Conservation (phyloP, 129 eudicot species). For the Helichrysum umbraculigerum region DNA sequence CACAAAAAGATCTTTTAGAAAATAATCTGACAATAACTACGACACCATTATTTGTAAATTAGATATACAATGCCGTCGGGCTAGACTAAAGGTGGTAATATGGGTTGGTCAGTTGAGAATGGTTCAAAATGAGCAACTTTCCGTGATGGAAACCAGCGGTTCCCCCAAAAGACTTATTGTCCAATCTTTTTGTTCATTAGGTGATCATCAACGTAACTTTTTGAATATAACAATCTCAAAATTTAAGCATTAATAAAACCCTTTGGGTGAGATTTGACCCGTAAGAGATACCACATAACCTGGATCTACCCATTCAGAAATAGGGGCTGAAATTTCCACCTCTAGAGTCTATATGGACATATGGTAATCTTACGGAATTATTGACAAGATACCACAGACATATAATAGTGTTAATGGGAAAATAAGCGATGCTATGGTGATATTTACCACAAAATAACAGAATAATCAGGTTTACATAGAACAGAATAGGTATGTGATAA, state of each 20-base stretch:
- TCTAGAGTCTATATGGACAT: too few species aligned
- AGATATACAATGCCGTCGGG: background rate
- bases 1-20: background rate
- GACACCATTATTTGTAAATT: background rate
- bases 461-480: background rate
- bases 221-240: background rate
- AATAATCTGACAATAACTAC: background rate
- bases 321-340: background rate
- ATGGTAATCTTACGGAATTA: background rate
- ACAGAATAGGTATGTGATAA: slow-evolving; percentile 4
- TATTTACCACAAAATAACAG: background rate
- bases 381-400: background rate
- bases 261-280: too few species aligned
- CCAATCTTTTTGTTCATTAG: too few species aligned
- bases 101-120: too few species aligned
- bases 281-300: too few species aligned
- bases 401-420: background rate
- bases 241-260: background rate
- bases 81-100: background rate
- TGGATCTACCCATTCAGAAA: background rate
- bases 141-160: too few species aligned
- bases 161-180: background rate
- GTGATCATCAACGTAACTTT: background rate
- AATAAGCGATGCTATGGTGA: background rate
- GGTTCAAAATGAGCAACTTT: background rate